phyloP scores from a whole-genome alignment of 306 rosid genomes.

The Rubus idaeus region DNA sequence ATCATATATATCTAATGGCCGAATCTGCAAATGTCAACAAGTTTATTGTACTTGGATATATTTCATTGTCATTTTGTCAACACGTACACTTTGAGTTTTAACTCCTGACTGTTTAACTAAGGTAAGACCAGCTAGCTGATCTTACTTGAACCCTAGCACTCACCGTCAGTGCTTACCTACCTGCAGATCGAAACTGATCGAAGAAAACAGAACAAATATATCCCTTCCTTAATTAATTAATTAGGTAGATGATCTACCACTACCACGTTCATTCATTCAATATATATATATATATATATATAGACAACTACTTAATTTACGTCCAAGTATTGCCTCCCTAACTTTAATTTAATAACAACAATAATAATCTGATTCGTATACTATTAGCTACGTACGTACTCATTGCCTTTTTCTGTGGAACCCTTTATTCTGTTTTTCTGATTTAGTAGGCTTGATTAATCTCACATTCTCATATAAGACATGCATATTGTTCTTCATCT shows the following conservation, averaged over 20 bases:
- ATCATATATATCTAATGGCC: too few relatives aligned
- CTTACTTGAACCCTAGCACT: background rate
- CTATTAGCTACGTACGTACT: background rate
- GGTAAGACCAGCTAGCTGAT: background rate
- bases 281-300: too few relatives aligned
- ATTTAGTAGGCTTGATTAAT: background rate
- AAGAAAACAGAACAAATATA: background rate
- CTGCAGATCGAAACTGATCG: background rate
- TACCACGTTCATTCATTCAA: background rate
- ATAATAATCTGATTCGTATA: background rate
- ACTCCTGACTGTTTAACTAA: background rate
- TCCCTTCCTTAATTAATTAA: background rate
- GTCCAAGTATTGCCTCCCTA: background rate
- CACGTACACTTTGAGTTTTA: background rate
- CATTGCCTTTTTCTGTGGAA: background rate
- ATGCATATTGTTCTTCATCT: background rate
- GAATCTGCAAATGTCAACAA: too few relatives aligned
- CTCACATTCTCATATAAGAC: background rate
- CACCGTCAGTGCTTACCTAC: background rate
- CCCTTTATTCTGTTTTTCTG: background rate
- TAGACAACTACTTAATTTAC: background rate
- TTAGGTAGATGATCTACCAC: constrained; percentile 2
- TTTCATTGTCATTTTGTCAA: background rate
- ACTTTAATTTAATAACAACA: background rate
- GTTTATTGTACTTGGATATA: background rate